Evolutionary conservation across 2,329 filamentous ascomycete species (phyloP), one percentile per base, ranked within the genome.

Genomic region (Verticillium zaregamsianum): DNA sequence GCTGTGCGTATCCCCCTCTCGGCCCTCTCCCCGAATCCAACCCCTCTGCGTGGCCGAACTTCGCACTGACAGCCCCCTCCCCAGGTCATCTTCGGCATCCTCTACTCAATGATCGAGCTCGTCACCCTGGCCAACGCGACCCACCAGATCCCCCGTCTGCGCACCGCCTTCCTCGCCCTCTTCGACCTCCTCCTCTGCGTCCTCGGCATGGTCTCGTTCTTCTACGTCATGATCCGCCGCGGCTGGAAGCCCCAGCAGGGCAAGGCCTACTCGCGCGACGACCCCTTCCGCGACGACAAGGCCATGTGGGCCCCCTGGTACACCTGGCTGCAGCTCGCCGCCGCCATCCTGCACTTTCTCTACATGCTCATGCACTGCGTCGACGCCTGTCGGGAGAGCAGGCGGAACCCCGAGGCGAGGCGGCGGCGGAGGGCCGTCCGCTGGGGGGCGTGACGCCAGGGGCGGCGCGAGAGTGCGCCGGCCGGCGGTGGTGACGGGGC

Each of bases 21-120:
- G 35, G 20, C 1, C 32, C 15, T 17, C 17, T 17, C 37, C 37
- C 11, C 6, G 20, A 35, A 15, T 20, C n/a, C n/a, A 23, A 49
- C 40, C 40, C 40, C n/a, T 23, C 40, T 35, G 33, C 14, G 33
- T 35, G 33, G 33, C 3, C 9, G 33, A 9, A 35, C 28, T 35
- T 14, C 2, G 33, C 14, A 35, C 33, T 35, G 4, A 35, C 33
- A 35, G 28, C 28, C 33, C 9, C 11, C 9, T 35, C 40, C 1
- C 39, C 33, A 66, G 64, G 57, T 58, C 28, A 74, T 77, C 28
- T 75, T 76, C 61, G 74, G 80, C 59, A 76, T 77, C 9, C 63
- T 80, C 63, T 80, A 78, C 68, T 78, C 75, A 63, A 79, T 79
- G 76, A 69, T 74, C 25, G 77, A 66, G 14, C 61, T 66, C 64